Conservation (phyloP, 2,329 filamentous ascomycete genomes). For the Alternaria alternata region DNA sequence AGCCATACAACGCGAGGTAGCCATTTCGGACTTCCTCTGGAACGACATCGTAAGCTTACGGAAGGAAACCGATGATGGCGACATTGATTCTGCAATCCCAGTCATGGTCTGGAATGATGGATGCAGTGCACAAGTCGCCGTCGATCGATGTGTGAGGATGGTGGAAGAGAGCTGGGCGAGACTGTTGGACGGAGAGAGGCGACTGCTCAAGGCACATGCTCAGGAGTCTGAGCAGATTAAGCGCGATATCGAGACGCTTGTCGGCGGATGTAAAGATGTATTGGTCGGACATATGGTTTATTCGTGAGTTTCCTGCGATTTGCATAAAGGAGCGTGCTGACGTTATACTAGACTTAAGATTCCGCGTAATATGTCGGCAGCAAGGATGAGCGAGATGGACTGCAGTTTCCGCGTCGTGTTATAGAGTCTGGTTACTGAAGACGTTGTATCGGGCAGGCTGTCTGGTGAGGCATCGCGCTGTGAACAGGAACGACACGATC, state of each 20-base stretch:
- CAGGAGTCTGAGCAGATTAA: conserved; percentile 7
- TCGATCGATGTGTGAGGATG: conserved; percentile 15
- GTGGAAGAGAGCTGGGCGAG: conserved; percentile 13
- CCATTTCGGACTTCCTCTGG: conserved; percentile 15
- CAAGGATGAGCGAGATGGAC: conserved; percentile 11
- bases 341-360: conserved; percentile 7
- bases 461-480: not conserved
- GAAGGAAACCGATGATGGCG: conserved; percentile 18
- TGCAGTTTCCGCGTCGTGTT: conserved; percentile 11
- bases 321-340: not conserved
- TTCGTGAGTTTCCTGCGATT: not conserved
- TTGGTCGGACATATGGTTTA: conserved; percentile 21
- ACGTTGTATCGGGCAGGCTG: not conserved
- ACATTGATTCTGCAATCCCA: conserved; percentile 20
- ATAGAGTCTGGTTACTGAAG: not conserved
- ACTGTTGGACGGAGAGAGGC: conserved; percentile 9
- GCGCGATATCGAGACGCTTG: conserved; percentile 10
- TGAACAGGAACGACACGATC: not conserved
- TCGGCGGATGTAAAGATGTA: conserved; percentile 17
- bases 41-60: conserved; percentile 22
- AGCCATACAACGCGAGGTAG: conserved; percentile 16
- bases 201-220: conserved; percentile 2
- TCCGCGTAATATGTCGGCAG: conserved; percentile 14
- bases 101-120: conserved; percentile 20
- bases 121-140: conserved; percentile 16